Evolutionary conservation across 345 rosid genomes (phyloP).

Genomic region (Eutrema yunnanense): DNA sequence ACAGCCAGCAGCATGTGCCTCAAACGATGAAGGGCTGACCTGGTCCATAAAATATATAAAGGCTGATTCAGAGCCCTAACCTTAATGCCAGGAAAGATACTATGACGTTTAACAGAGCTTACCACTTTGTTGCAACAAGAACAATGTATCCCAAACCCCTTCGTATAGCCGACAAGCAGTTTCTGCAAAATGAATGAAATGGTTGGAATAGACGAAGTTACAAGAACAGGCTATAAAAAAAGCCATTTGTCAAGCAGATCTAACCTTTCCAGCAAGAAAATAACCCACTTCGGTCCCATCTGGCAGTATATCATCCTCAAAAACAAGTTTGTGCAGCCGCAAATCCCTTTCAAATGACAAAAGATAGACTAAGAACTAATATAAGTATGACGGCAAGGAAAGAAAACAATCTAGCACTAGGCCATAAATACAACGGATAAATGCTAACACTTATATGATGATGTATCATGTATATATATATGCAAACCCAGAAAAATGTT

Average conservation of each 20-base stretch:
- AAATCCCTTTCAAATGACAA: constrained; percentile 52
- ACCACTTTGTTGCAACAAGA: constrained; percentile 83
- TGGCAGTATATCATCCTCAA: constrained; percentile 74
- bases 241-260: background rate
- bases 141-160: constrained; percentile 76
- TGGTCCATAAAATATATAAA: constrained; percentile 29
- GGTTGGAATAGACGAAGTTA: constrained; percentile 20
- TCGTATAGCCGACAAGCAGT: constrained; percentile 75
- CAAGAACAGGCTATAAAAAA: background rate
- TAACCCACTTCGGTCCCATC: constrained; percentile 93
- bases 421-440: background rate
- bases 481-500: too few species aligned
- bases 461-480: background rate
- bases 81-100: constrained; percentile 1
- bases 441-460: background rate
- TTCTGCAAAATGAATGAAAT: constrained; percentile 45
- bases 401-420: background rate
- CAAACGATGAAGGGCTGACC: constrained; percentile 90
- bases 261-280: constrained; percentile 77
- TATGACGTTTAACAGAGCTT: constrained; percentile 10
- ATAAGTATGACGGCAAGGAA: background rate
- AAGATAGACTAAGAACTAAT: constrained; percentile 8
- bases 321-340: constrained; percentile 80
- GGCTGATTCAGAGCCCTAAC: constrained; percentile 4
- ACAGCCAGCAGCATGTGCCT: constrained; percentile 99